Evolutionary conservation across 805 yeast species (phyloP).

Genomic region (Suhomyces pyralidae): DNA sequence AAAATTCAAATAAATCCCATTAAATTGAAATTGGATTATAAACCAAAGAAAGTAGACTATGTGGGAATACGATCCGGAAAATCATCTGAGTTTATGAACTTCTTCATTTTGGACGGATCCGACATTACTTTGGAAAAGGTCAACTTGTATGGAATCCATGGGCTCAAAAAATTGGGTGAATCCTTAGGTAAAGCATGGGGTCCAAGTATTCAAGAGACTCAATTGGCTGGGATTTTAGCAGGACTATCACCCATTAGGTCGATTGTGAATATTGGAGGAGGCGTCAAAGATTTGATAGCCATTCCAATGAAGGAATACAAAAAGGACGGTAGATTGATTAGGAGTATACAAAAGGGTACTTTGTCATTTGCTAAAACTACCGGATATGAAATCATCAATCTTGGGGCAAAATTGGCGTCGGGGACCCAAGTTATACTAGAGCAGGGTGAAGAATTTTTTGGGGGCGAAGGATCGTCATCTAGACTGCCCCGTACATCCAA

Average conservation of each 20-base stretch:
- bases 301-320: constrained; percentile 73
- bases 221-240: constrained; percentile 73
- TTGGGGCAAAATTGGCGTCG: constrained; percentile 82
- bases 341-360: constrained; percentile 76
- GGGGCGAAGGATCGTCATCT: constrained; percentile 65
- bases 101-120: constrained; percentile 86
- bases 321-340: constrained; percentile 65
- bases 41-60: constrained; percentile 85
- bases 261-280: constrained; percentile 72
- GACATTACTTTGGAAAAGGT: constrained; percentile 61
- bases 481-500: constrained; percentile 19
- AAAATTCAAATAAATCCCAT: constrained; percentile 60
- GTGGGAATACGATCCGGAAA: constrained; percentile 84
- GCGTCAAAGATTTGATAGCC: constrained; percentile 67
- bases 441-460: constrained; percentile 72
- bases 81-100: constrained; percentile 80
- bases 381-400: constrained; percentile 71
- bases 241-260: constrained; percentile 84
- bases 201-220: constrained; percentile 82
- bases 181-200: constrained; percentile 72
- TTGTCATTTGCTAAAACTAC: constrained; percentile 71
- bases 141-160: constrained; percentile 71
- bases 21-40: constrained; percentile 75
- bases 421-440: constrained; percentile 85
- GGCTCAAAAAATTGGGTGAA: constrained; percentile 58